Evolutionary conservation across 805 yeast genomes (phyloP).

Genomic region (Spathaspora gorwiae): DNA sequence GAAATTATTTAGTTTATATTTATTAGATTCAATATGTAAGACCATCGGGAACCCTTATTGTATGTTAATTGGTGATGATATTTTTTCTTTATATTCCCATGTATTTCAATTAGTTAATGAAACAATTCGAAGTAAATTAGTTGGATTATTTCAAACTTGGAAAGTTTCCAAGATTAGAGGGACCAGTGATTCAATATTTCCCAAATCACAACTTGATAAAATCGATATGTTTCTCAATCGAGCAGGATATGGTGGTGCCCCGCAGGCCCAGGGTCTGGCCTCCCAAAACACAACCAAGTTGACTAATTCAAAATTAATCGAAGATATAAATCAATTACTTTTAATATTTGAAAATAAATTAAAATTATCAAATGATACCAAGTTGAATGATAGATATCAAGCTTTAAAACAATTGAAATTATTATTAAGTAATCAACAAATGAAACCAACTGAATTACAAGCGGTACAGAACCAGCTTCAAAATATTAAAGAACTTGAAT

Average conservation of each 20-base stretch:
- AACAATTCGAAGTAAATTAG: constrained; percentile 65
- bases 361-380: constrained; percentile 34
- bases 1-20: constrained; percentile 78
- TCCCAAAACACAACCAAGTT: background rate
- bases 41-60: constrained; percentile 88
- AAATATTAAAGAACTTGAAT: constrained; percentile 33
- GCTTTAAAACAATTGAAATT: constrained; percentile 42
- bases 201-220: constrained; percentile 59
- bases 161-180: constrained; percentile 55
- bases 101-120: constrained; percentile 80
- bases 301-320: constrained; percentile 16
- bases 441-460: constrained; percentile 30
- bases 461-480: constrained; percentile 36
- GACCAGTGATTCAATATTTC: constrained; percentile 68
- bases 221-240: constrained; percentile 65
- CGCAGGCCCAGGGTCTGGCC: background rate
- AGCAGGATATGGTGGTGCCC: constrained; percentile 20
- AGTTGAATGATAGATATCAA: constrained; percentile 39
- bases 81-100: constrained; percentile 66
- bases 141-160: constrained; percentile 86
- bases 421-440: constrained; percentile 34
- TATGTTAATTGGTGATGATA: constrained; percentile 63
- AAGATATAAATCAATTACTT: constrained; percentile 34
- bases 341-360: constrained; percentile 41
- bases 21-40: constrained; percentile 88